Evolutionary conservation across 2,329 filamentous ascomycete species (phyloP), one percentile per base, ranked within the genome.

Genomic region (Neonectria faginata): DNA sequence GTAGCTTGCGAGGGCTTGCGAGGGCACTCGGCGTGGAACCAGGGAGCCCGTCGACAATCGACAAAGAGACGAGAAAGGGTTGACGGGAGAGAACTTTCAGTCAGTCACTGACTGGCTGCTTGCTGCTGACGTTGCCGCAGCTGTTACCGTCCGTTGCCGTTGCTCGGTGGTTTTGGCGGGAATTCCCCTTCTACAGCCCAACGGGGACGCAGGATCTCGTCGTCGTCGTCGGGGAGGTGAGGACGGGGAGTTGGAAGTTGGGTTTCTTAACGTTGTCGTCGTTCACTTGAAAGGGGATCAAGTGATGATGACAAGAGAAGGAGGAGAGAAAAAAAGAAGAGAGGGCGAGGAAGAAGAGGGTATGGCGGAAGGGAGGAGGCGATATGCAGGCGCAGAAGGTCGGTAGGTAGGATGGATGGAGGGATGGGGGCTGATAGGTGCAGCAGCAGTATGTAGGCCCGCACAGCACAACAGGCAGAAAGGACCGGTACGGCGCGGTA

Each of bases 241-340:
- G 57, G 29, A 33, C 50, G 31, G 41, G 41, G 39, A 44, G 48
- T 63, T 50, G 27, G 55, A 59, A 25, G 48, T 63, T 42, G 22
- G 56, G 50, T 42, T 62, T 39, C 27, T 52, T 64, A 29, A 59
- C 51, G 56, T 64, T 61, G 55, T 59, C 53, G 64, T 60, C 68
- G n/a, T 70, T 65, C 70, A 70, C 68, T 71, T 70, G 55, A 54
- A 57, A 53, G 39, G 51, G 50, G 36, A 53, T 60, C 64, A 68
- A 67, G 67, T 59, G 63, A 70, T 58, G 62, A 60, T 66, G 70
- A 67, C 60, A 60, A 58, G 67, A 65, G 56, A 47, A 59, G 44
- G 45, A 55, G 42, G 54, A 39, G 31, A 25, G 25, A 29, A 27
- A 25, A 6, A 16, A 31, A 18, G 29, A 57, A 42, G 14, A 36